Evolutionary conservation across 2,329 filamentous ascomycete genomes (phyloP).

Genomic region (Venturia effusa): DNA sequence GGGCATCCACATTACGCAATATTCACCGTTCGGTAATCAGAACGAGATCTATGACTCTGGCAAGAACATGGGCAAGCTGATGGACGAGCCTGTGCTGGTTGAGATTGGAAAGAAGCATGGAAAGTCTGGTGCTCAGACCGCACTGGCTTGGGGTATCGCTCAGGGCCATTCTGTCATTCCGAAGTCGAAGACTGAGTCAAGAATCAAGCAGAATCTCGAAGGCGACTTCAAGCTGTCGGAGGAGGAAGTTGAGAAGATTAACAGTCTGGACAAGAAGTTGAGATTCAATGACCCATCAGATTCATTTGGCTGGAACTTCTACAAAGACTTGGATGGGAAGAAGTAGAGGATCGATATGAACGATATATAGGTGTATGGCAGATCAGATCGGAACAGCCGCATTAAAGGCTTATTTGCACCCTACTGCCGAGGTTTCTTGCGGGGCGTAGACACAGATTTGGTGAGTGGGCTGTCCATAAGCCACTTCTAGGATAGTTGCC

Average conservation of each 20-base stretch:
- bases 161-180: constrained; percentile 77
- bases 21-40: constrained; percentile 58
- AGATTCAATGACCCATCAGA: constrained; percentile 50
- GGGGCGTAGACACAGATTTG: too few species aligned
- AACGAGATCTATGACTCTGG: constrained; percentile 56
- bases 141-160: constrained; percentile 66
- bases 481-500: too few species aligned
- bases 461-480: too few species aligned
- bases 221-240: constrained; percentile 63
- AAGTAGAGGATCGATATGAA: constrained; percentile 14
- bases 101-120: constrained; percentile 42
- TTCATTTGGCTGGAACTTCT: constrained; percentile 49
- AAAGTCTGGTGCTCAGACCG: constrained; percentile 32
- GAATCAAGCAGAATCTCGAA: constrained; percentile 69
- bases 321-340: constrained; percentile 48
- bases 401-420: too few species aligned
- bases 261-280: constrained; percentile 53
- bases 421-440: too few species aligned
- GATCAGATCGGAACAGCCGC: too few species aligned
- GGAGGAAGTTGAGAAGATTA: constrained; percentile 61
- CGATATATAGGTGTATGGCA: background rate
- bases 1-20: constrained; percentile 64
- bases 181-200: constrained; percentile 64
- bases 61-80: constrained; percentile 34
- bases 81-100: constrained; percentile 39